Evolutionary conservation across 1,284 basidiomycete genomes (phyloP), one percentile per base, ranked within the genome.

Genomic region (Boletellus deceptivus): DNA sequence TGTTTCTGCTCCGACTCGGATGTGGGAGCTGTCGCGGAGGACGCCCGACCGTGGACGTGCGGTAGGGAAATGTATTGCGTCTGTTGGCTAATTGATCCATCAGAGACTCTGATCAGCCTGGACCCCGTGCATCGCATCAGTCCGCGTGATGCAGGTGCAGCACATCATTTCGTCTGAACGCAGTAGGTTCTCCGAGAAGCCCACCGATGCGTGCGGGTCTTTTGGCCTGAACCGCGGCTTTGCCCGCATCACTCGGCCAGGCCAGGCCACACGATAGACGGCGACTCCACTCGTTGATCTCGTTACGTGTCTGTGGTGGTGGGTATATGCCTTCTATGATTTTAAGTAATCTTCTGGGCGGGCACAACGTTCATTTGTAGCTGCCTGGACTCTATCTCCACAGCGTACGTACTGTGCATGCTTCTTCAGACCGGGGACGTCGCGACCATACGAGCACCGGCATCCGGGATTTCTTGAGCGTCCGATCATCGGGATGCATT

Each of bases 401-500:
- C 46, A 51, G 13, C 18, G 44, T 65, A 59, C 58, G 58, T 63
- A 59, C 38, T 49, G 13, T 20, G 4, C 16, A 20, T 4, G 35
- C 48, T 52, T 60, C 57, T 55, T 40, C 47, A 13, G 8, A 44
- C 48, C 50, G 56, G 52, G 40, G 27, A 48, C 49, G 50, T 43
- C 46, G 50, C 45, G 40, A 44, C 53, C 31, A 33, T 46, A 20
- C 20, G 20, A 20, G 20, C 20, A 20, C 4, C 20, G 20, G 20
- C 2, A 20, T 20, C 20, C 20, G 20, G 52, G 57, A 9, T 59
- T 64, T 48, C 48, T 53, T 53, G 35, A n/a, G 31, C 10, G 7
- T 52, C 58, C 46, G 58, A 59, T 56, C 33, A 61, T 63, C 64
- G 20, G 64, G 58, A 52, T 39, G 33, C 33, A 46, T 46, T 54